phyloP scores from a whole-genome alignment of 495 filamentous ascomycete species.

The Evernia prunastri region DNA sequence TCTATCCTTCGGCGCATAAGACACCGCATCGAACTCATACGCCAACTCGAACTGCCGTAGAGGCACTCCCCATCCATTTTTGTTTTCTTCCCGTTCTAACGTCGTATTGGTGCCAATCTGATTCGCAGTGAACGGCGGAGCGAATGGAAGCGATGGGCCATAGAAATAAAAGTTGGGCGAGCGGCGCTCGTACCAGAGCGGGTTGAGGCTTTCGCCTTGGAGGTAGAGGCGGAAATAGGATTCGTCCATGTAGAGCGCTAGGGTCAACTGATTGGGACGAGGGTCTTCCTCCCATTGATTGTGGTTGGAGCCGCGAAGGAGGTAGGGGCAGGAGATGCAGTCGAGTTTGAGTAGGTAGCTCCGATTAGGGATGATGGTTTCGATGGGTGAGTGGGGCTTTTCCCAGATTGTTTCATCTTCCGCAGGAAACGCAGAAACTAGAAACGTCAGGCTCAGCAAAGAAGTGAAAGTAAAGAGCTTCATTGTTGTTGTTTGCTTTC shows the following conservation, averaged over 20 bases:
- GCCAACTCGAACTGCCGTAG: not conserved
- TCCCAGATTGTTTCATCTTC: not conserved
- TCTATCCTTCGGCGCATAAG: not conserved
- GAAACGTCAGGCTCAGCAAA: not conserved
- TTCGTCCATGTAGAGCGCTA: not conserved
- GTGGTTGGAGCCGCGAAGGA: not conserved
- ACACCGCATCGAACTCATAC: not conserved
- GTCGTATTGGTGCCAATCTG: not conserved
- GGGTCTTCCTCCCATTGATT: not conserved
- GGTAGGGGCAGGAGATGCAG: slow-evolving; percentile 3
- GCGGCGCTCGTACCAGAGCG: not conserved
- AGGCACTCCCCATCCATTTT: not conserved
- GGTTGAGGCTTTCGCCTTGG: not conserved
- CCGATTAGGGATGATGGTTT: not conserved
- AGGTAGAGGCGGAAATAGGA: not conserved
- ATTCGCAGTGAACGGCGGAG: not conserved
- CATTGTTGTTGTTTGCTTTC: not conserved
- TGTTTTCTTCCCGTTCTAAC: not conserved
- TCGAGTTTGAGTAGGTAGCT: not conserved
- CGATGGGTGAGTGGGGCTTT: not conserved
- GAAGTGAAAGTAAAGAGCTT: not conserved
- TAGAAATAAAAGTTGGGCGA: not conserved
- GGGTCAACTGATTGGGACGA: not conserved
- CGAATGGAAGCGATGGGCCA: not conserved
- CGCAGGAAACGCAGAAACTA: not conserved